Percentiles rank a stretch among this genome's conserved stretches.
Evolutionary conservation across 345 rosid genomes (phyloP).

Genomic region (Hibiscus tridactylites): DNA sequence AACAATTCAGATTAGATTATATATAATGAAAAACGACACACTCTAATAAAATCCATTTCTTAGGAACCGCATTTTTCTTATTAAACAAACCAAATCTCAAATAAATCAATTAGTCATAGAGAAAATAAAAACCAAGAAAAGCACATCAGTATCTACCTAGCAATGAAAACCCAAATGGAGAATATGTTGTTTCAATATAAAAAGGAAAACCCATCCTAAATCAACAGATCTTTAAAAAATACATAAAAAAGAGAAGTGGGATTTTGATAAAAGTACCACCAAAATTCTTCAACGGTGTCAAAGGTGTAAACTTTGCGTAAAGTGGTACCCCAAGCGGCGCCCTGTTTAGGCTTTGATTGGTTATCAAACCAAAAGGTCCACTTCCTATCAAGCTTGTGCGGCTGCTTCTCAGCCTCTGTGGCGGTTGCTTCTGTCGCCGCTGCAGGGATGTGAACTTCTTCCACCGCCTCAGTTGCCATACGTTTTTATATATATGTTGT

Average conservation of each 20-base stretch:
- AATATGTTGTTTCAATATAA: background rate
- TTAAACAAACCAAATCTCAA: background rate
- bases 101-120: background rate
- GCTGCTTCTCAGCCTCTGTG: conserved; percentile 24
- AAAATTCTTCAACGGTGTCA: conserved; percentile 92
- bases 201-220: background rate
- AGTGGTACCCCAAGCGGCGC: conserved; percentile 80
- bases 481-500: background rate
- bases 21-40: no score
- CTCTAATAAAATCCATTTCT: background rate
- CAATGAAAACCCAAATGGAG: background rate
- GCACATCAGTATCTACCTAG: background rate
- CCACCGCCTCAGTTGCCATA: conserved; percentile 47
- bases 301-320: conserved; percentile 73
- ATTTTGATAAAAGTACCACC: conserved; percentile 50
- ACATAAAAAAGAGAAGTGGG: background rate
- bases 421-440: conserved; percentile 18
- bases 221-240: background rate
- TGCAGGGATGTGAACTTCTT: conserved; percentile 18
- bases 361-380: conserved; percentile 94
- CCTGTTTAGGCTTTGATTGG: conserved; percentile 69
- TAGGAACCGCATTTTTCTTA: background rate
- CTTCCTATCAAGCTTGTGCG: conserved; percentile 68
- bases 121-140: background rate
- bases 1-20: no score